Percentiles rank a stretch among this genome's conserved stretches.
Conservation (phyloP, 805 yeast genomes). For the Wickerhamomyces bisporus region DNA sequence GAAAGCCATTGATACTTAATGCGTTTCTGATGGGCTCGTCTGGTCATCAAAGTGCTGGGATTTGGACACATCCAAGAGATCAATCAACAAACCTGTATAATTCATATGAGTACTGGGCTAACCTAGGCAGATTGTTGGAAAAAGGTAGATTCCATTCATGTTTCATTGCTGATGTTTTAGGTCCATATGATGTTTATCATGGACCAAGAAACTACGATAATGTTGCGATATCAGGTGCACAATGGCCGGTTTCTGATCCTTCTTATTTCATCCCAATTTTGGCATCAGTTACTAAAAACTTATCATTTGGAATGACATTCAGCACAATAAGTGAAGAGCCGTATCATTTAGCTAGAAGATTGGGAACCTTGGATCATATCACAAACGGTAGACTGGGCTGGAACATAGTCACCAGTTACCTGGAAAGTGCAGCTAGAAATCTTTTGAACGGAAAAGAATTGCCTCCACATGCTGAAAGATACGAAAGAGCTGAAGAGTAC, state of each 20-base stretch:
- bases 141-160: constrained; percentile 30
- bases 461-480: constrained; percentile 35
- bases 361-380: constrained; percentile 36
- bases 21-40: too few species aligned
- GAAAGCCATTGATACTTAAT: too few species aligned
- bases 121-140: constrained; percentile 29
- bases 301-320: constrained; percentile 33
- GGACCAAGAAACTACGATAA: constrained; percentile 21
- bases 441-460: constrained; percentile 28
- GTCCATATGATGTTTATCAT: constrained; percentile 32
- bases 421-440: constrained; percentile 33
- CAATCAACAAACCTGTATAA: constrained; percentile 1
- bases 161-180: constrained; percentile 34
- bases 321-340: constrained; percentile 37
- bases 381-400: constrained; percentile 38
- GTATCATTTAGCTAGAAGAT: constrained; percentile 33
- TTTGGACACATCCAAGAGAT: neutral
- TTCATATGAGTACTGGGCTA: constrained; percentile 10
- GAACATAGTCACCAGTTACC: constrained; percentile 37
- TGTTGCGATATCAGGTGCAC: constrained; percentile 23
- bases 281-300: constrained; percentile 35
- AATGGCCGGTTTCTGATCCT: constrained; percentile 26
- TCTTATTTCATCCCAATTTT: constrained; percentile 26
- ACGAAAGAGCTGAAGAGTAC: constrained; percentile 33
- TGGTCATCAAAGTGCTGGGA: too few species aligned